Evolutionary conservation across 2,329 filamentous ascomycete species (phyloP).

Genomic region (Myriosclerotinia duriaeana): DNA sequence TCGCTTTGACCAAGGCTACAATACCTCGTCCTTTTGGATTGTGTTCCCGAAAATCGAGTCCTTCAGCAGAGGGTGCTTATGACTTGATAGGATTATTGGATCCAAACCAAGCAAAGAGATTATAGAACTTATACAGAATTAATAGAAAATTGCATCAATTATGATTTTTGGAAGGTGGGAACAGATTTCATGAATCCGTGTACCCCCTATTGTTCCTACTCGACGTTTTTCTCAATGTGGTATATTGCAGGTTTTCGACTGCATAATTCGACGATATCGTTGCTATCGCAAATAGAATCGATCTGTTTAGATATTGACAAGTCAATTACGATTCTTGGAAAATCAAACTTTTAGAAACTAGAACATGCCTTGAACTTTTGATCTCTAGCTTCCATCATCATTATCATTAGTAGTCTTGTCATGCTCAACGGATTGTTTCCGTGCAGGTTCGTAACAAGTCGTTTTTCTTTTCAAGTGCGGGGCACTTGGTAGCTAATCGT

Average conservation of each 20-base stretch:
- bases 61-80: not conserved
- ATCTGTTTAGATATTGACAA: constrained; percentile 5
- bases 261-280: not conserved
- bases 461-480: constrained; percentile 28
- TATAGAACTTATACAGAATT: too few relatives aligned
- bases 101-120: too few relatives aligned
- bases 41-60: not conserved
- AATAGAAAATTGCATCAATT: too few relatives aligned
- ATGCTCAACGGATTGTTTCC: not conserved
- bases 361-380: not conserved
- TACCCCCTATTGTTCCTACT: too few relatives aligned
- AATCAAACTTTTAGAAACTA: not conserved
- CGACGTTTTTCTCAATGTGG: not conserved
- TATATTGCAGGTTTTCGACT: not conserved
- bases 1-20: too few relatives aligned
- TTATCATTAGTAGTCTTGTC: not conserved
- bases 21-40: not conserved
- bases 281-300: not conserved
- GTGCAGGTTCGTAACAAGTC: constrained; percentile 14
- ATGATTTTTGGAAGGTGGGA: too few relatives aligned
- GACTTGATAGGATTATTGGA: too few relatives aligned
- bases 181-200: too few relatives aligned
- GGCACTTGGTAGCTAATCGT: constrained; percentile 32
- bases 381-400: not conserved
- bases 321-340: constrained; percentile 6